Base-by-base conservation (phyloP, 768 basidiomycete genomes). In the Russula earlei region DNA sequence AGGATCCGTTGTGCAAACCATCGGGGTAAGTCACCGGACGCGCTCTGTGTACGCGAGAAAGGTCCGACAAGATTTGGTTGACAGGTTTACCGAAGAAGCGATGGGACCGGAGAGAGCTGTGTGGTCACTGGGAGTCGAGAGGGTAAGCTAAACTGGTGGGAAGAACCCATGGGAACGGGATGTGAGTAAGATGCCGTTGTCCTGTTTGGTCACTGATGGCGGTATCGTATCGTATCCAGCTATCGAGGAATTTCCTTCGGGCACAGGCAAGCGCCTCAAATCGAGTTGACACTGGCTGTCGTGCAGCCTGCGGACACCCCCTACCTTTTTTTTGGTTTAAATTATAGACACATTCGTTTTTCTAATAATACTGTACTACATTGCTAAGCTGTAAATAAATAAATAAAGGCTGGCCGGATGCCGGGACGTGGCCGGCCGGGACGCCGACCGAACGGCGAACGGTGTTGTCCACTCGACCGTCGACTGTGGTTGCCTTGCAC, bases 81-180 rank as follows among this genome's bases (percentile, higher is more conserved):
- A 31, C 29, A 31, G 29, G 29, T 31, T 31, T 52, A 34, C 25
- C 52, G 45, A 42, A 38, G 53, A 42, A 44, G 36, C 17, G 42
- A 22, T 2, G 7, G 41, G 22, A 33, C 25, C 3, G 24, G 36
- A 15, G 52, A 61, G 14, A 47, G 31, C 15, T 49, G 24, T 17
- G 41, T 62, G 20, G 60, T 62, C 15, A 62, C 62, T 15, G 62
- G 62, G 20, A 62, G 48, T 37, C 49, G 53, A 37, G 60, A 62
- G 12, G 62, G 62, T 27, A 62, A 45, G 52, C 46, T 62, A 33
- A 48, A 37, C 20, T 62, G 62, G 62, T 62, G 59, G 59, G 40
- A 49, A 19, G 60, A 62, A 25, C 51, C 58, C 24, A 41, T 31
- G 41, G 46, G 31, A 47, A 52, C n/a, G 22, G 24, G 20, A 58